Base-by-base conservation (phyloP, 148 eudicot species). In the Rheum nobile region DNA sequence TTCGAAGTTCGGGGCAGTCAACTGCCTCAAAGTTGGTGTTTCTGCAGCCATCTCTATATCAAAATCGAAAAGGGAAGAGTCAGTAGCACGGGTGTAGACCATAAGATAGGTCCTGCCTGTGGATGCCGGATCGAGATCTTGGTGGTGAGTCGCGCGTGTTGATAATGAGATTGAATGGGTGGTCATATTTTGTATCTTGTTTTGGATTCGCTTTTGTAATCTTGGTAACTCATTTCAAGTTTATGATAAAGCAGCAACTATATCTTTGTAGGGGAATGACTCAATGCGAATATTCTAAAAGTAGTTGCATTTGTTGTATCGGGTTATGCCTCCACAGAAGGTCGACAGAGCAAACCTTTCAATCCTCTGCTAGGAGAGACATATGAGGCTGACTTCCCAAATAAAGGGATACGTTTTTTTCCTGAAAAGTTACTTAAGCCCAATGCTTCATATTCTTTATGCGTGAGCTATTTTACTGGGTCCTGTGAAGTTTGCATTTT, bases 221-320 rank as follows among this genome's bases (percentile, higher is more conserved):
- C 38, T 34, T 6, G 11, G 1, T 31, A 65, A 34, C 21, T 32
- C 32, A 34, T 31, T 57, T 28, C 22, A 14, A 65, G 31, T 65
- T 65, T 65, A 31, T 31, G 67, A 61, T 28, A 11, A 65, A 32
- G 21, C 6, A 4, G 70, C 11, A 34, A 11, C 70, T 65, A 31
- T 31, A 22, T 28, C 39, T 71, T 42, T 43, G 73, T 85, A 95
- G 99, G 99, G 99, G 10, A 85, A 91, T 80, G 83, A 90, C 85
- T 87, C 91, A 78, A 85, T 87, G 77, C 86, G 99, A 81, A n/a
- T n/a, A 81, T 86, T 44, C 80, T 90, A 52, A 81, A 92, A 81
- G 97, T 95, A 83, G 99, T 96, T 79, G 94, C 99, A 72, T 95
- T 95, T 84, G 97, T 97, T 68, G 91, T 87, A 68, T 95, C 99